These are phyloP conservation scores for Xylaria telfairii DNA, from an alignment of 495 filamentous ascomycete species.

Conservation along the genomic window DNA sequence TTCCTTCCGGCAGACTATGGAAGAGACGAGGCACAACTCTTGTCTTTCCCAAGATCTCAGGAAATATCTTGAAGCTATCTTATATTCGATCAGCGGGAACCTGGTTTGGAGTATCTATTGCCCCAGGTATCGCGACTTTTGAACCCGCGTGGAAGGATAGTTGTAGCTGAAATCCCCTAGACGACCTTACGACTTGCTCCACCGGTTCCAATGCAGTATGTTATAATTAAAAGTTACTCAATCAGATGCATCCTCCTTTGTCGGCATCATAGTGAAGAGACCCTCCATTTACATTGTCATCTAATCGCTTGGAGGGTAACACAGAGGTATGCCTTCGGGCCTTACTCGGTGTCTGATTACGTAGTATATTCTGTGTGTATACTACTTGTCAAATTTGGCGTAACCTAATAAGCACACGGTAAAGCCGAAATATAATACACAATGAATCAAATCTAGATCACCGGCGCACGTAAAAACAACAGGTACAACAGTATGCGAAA, in stretches of 20 bases:
- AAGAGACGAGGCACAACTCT: conserved; percentile 16
- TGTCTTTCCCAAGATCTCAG: conserved; percentile 9
- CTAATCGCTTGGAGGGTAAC: neutral
- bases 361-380: neutral
- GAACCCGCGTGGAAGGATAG: neutral
- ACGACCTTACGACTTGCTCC: neutral
- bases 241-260: neutral
- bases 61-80: conserved; percentile 37
- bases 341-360: neutral
- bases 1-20: neutral
- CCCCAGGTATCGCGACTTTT: conserved; percentile 36
- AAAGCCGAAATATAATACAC: neutral
- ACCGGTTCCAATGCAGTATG: neutral
- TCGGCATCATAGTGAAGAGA: neutral
- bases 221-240: too few relatives aligned
- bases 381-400: neutral
- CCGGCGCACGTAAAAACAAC: neutral
- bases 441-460: neutral
- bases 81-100: conserved; percentile 37
- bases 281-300: neutral
- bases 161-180: neutral
- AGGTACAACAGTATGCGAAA: neutral
- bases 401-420: neutral
- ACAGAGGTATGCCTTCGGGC: neutral
- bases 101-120: conserved; percentile 42